phyloP scores from a whole-genome alignment of 2,329 filamentous ascomycete species.

The Aspergillus sp. region DNA sequence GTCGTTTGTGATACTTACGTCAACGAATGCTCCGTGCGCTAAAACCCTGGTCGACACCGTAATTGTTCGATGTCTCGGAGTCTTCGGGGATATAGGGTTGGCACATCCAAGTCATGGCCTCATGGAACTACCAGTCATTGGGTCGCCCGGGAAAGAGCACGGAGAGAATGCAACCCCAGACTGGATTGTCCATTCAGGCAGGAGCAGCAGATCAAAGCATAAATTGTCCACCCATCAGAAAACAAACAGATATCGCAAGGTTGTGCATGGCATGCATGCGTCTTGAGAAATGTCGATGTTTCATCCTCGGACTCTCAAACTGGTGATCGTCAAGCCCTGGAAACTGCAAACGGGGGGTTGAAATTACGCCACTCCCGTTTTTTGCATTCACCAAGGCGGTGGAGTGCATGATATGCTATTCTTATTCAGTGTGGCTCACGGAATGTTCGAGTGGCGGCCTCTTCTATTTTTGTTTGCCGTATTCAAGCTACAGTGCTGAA shows the following conservation, averaged over 20 bases:
- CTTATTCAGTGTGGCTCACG: not conserved
- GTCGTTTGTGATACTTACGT: not conserved
- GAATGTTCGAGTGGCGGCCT: conserved; percentile 10
- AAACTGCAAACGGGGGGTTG: conserved; percentile 2
- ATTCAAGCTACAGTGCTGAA: not conserved
- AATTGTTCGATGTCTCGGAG: not conserved
- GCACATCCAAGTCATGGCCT: not conserved
- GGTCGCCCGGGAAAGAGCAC: not conserved
- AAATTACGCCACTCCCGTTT: not conserved
- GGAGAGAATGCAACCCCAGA: not conserved
- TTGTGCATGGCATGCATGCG: not conserved
- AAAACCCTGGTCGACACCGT: not conserved
- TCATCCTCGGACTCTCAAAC: conserved; percentile 10
- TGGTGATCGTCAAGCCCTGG: conserved; percentile 9
- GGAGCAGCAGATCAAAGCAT: not conserved
- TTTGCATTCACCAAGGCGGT: not conserved
- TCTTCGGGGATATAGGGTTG: too few species aligned
- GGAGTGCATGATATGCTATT: not conserved
- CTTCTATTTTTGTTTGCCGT: conserved; percentile 2
- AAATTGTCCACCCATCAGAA: not conserved
- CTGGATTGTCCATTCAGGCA: not conserved
- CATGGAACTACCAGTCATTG: not conserved
- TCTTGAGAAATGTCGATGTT: conserved; percentile 1
- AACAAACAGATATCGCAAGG: not conserved
- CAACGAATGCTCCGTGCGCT: not conserved